Conservation (phyloP, 805 yeast genomes). For the Ogataea methylovora region DNA sequence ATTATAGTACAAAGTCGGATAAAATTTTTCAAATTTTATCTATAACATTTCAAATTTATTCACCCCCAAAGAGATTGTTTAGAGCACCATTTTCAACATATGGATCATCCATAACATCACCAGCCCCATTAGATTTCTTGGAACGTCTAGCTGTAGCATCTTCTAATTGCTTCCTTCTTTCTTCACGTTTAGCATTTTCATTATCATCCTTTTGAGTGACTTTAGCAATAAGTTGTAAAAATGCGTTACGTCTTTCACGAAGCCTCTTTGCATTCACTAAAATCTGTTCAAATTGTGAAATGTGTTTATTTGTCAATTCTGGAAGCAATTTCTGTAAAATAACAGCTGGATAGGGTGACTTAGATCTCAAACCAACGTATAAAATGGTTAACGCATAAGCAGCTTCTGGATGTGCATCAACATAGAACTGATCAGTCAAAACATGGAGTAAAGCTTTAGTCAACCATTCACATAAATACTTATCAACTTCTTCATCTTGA, state of each 20-base stretch:
- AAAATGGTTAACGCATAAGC: conserved; percentile 81
- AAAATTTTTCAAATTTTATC: no score
- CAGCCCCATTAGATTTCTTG: conserved; percentile 27
- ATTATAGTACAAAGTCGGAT: no score
- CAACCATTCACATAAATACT: conserved; percentile 54
- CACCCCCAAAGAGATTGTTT: conserved; percentile 47
- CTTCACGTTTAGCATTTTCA: conserved; percentile 27
- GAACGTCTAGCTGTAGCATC: conserved; percentile 36
- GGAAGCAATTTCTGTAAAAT: conserved; percentile 48
- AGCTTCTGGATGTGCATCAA: conserved; percentile 86
- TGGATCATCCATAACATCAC: conserved; percentile 67
- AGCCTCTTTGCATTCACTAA: conserved; percentile 59
- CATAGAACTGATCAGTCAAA: conserved; percentile 65
- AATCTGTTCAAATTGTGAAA: conserved; percentile 56
- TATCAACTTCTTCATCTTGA: conserved; percentile 70
- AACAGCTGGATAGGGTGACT: conserved; percentile 62
- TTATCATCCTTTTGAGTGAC: conserved; percentile 36
- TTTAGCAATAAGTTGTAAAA: conserved; percentile 60
- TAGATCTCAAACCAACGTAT: conserved; percentile 64
- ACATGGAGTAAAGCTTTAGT: conserved; percentile 64
- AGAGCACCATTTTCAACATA: conserved; percentile 61
- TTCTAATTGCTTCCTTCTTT: conserved; percentile 48
- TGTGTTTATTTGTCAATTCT: conserved; percentile 44
- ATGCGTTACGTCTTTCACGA: conserved; percentile 73
- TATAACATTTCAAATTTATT: no score